Base-by-base conservation (phyloP, 2,329 filamentous ascomycete genomes). In the Phaeophleospora eucalypticola region DNA sequence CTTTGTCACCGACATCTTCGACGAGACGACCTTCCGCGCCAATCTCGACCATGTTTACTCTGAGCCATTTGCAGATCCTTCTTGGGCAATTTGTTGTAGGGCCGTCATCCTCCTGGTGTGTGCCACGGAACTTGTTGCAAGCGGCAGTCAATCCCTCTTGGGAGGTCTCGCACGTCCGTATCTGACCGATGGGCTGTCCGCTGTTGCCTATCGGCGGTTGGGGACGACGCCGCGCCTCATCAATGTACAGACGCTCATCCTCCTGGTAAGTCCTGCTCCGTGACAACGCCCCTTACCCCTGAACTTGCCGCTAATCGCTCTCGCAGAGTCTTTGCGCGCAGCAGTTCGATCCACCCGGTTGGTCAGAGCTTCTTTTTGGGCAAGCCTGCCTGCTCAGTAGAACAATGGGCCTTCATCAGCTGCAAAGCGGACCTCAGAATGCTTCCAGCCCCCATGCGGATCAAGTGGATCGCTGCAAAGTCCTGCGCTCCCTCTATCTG, bases 171-270 rank as follows among this genome's bases (percentile, higher is more conserved):
- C 33, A 6, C 14, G 33, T 15, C 17, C 33, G 14, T 35, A 15
- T 16, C 29, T 41, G 19, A n/a, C 42, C 16, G 36, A 36, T 8
- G 33, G 37, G 8, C 19, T 16, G 17, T 36, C 15, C 12, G 17
- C 44, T 7, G 18, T 46, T 12, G 24, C 42, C 12, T 41, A 42
- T 19, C 18, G 36, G 4, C 36, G 36, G 9, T 19, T 46, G 20
- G 7, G 41, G 20, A 46, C 36, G 15, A 37, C 44, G 2, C 44
- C 44, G 8, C 36, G 36, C 12, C 44, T 46, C 27, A 36, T 46
- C 44, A 46, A 46, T 33, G 36, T 46, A 9, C 44, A 46, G 36
- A 24, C 44, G 9, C 29, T 46, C 12, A 39, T 46, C 4, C 32
- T 46, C 12, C 44, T 46, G 4, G 43, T 46, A 33, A 41, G 43